Percentiles rank a stretch among this genome's conserved stretches.
Conservation (phyloP, 371 early-diverging fungal species). For the Mucor piriformis region DNA sequence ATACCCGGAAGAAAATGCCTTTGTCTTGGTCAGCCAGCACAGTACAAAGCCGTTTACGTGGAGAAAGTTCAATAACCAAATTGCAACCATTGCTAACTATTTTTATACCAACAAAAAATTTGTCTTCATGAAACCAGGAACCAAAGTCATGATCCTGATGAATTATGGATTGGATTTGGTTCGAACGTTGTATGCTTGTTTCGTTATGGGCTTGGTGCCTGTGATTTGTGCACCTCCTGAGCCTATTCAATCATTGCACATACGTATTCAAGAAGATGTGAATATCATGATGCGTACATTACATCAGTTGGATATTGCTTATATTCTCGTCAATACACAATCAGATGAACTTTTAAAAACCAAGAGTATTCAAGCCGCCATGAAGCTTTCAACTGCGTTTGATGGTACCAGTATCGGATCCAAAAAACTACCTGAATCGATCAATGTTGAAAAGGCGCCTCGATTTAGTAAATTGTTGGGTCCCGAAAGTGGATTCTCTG, state of each 20-base stretch:
- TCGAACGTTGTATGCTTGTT: slow-evolving; percentile 76
- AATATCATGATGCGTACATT: slow-evolving; percentile 61
- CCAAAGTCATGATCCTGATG: slow-evolving; percentile 68
- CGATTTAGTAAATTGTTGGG: slow-evolving; percentile 54
- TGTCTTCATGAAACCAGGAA: slow-evolving; percentile 53
- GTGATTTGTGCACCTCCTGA: slow-evolving; percentile 75
- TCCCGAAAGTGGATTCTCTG: slow-evolving; percentile 52
- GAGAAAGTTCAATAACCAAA: slow-evolving; percentile 71
- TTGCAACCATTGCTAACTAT: slow-evolving; percentile 68
- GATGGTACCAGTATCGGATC: slow-evolving; percentile 1
- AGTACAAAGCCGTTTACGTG: slow-evolving; percentile 66
- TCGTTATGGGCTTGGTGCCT: slow-evolving; percentile 76
- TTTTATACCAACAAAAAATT: slow-evolving; percentile 53
- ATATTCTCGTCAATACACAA: slow-evolving; percentile 64
- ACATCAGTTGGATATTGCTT: slow-evolving; percentile 57
- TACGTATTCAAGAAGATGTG: slow-evolving; percentile 73
- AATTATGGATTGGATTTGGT: slow-evolving; percentile 78
- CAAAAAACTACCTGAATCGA: slow-evolving; percentile 35
- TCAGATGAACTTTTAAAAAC: slow-evolving; percentile 72
- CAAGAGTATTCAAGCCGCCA: slow-evolving; percentile 47
- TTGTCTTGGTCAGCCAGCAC: slow-evolving; percentile 51
- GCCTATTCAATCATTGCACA: slow-evolving; percentile 36
- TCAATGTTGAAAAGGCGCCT: slow-evolving; percentile 58
- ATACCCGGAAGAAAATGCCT: slow-evolving; percentile 71
- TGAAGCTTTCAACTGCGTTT: slow-evolving; percentile 26